Percentiles rank a stretch among this genome's conserved stretches.
phyloP scores from a whole-genome alignment of 192 early-diverging fungal genomes.

The Haplosporangium gracile region DNA sequence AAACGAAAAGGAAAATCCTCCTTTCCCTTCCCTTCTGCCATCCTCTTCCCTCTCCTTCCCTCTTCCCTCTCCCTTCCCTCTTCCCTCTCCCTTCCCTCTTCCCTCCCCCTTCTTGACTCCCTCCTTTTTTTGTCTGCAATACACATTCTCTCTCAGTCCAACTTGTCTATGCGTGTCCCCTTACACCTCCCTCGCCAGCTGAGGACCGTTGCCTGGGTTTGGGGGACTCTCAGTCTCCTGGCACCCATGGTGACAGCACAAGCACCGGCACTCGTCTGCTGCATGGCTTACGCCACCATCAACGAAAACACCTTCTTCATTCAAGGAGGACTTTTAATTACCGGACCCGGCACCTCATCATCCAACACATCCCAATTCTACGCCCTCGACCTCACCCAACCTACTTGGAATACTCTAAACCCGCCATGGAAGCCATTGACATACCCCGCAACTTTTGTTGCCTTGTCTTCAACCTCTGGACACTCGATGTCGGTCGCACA shows the following conservation, averaged over 20 bases:
- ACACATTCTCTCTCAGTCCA: too few relatives aligned
- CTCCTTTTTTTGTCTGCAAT: too few relatives aligned
- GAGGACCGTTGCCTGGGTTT: not conserved
- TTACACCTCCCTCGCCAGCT: not conserved
- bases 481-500: not conserved
- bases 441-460: not conserved
- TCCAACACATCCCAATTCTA: not conserved
- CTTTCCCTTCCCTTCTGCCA: not conserved
- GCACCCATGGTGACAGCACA: not conserved
- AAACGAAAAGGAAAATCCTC: too few relatives aligned
- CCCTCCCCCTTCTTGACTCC: not conserved
- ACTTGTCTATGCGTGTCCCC: too few relatives aligned
- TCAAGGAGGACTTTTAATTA: not conserved
- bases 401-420: not conserved
- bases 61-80: not conserved
- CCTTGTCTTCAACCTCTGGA: not conserved
- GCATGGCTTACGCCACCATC: not conserved
- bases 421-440: not conserved
- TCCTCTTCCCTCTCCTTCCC: too few relatives aligned
- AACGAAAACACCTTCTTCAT: constrained; percentile 6
- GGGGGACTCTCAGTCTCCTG: not conserved
- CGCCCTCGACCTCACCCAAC: not conserved
- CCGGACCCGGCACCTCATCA: not conserved
- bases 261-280: not conserved
- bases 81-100: too few relatives aligned